Evolutionary conservation across 1,284 basidiomycete species (phyloP).

Genomic region (Pseudozyma sp.): DNA sequence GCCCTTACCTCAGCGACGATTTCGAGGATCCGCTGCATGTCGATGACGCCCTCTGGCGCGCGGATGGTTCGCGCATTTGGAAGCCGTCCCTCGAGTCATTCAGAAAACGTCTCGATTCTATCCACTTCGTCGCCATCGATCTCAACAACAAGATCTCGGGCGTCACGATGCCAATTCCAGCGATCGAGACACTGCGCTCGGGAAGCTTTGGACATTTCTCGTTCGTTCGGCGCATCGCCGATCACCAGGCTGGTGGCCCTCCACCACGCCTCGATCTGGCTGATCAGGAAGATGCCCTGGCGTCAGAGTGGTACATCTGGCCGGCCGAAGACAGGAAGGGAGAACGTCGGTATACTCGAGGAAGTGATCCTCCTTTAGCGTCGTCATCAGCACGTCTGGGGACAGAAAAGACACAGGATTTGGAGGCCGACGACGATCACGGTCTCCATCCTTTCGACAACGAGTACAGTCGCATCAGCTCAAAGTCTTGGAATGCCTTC

Average conservation of each 20-base stretch:
- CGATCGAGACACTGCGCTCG: constrained; percentile 30
- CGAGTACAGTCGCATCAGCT: constrained; percentile 16
- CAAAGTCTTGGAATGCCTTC: constrained; percentile 2
- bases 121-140: constrained; percentile 24
- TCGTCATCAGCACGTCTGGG: not conserved
- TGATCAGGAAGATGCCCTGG: not conserved
- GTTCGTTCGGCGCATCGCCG: constrained; percentile 4
- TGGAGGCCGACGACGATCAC: not conserved
- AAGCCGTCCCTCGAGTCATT: constrained; percentile 4
- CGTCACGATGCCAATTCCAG: constrained; percentile 33
- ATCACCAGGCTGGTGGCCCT: not conserved
- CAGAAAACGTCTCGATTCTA: constrained; percentile 7
- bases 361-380: not conserved
- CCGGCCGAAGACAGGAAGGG: constrained; percentile 1
- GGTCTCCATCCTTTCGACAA: constrained; percentile 10
- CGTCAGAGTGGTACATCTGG: constrained; percentile 8
- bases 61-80: constrained; percentile 7
- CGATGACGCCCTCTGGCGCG: constrained; percentile 8
- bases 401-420: not conserved
- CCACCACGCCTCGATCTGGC: constrained; percentile 4
- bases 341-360: constrained; percentile 1
- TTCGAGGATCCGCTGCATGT: not conserved
- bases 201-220: constrained; percentile 20
- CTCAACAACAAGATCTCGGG: constrained; percentile 40
- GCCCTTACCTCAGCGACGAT: not conserved